Evolutionary conservation across 2,329 filamentous ascomycete species (phyloP).

Genomic region (Xylaria digitata): DNA sequence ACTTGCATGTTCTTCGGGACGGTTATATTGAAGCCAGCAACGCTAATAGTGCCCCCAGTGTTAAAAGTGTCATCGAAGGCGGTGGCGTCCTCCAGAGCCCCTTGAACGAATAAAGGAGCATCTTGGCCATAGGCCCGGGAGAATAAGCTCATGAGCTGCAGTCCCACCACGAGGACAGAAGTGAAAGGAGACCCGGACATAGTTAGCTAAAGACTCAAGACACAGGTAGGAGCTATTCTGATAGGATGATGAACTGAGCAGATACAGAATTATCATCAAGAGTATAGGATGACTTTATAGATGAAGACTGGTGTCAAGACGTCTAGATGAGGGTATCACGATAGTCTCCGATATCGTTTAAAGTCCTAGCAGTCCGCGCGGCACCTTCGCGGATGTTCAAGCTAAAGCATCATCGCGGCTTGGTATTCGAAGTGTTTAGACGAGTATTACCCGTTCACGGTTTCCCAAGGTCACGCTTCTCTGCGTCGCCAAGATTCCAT

Average conservation of each 20-base stretch:
- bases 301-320: neutral
- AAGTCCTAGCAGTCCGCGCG: slow-evolving; percentile 22
- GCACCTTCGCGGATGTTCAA: slow-evolving; percentile 8
- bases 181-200: slow-evolving; percentile 35
- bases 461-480: slow-evolving; percentile 6
- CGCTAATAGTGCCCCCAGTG: slow-evolving; percentile 57
- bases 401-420: slow-evolving; percentile 20
- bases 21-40: slow-evolving; percentile 58
- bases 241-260: slow-evolving; percentile 1
- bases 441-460: neutral
- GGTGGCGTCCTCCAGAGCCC: slow-evolving; percentile 50
- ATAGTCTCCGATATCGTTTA: slow-evolving; percentile 27
- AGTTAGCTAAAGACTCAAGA: slow-evolving; percentile 3
- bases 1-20: slow-evolving; percentile 63
- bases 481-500: slow-evolving; percentile 5
- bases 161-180: slow-evolving; percentile 35
- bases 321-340: slow-evolving; percentile 19
- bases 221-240: neutral
- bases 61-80: slow-evolving; percentile 55
- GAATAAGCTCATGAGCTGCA: slow-evolving; percentile 37
- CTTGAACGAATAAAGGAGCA: slow-evolving; percentile 51
- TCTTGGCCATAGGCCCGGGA: slow-evolving; percentile 37
- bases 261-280: neutral
- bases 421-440: slow-evolving; percentile 1
- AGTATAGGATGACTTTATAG: slow-evolving; percentile 27